These are phyloP conservation scores for Trichophyton simii DNA, from an alignment of 2,329 filamentous ascomycete species.

Conservation along the genomic window DNA sequence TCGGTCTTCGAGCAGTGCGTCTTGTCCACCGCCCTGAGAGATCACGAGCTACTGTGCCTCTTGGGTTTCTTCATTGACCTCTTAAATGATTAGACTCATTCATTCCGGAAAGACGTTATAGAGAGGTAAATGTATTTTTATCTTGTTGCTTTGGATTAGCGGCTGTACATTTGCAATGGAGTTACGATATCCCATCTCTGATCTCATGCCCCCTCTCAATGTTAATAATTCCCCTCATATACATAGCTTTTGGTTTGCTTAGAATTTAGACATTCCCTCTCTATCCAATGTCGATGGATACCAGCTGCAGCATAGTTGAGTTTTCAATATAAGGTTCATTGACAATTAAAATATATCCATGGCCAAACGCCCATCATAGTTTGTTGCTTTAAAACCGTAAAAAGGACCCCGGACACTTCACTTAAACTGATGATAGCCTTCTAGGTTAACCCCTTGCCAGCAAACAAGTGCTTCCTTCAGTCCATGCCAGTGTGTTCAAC, in stretches of 20 bases:
- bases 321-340: not conserved
- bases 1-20: constrained; percentile 9
- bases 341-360: not conserved
- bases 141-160: not conserved
- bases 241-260: not conserved
- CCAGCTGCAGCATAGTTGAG: not conserved
- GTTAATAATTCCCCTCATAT: too few relatives aligned
- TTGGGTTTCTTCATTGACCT: constrained; percentile 7
- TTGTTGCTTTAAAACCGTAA: not conserved
- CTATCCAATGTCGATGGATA: too few relatives aligned
- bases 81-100: not conserved
- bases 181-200: not conserved
- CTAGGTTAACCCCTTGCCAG: not conserved
- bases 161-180: not conserved
- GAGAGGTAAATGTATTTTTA: not conserved
- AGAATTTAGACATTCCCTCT: not conserved
- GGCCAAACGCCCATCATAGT: not conserved
- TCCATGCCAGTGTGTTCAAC: not conserved
- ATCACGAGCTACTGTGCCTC: constrained; percentile 3
- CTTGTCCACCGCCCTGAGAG: constrained; percentile 11
- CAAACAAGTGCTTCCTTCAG: not conserved
- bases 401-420: not conserved
- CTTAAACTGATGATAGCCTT: not conserved
- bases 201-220: not conserved
- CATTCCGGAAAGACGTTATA: not conserved